Evolutionary conservation across 306 rosid species (phyloP).

Genomic region (Corylus americana): DNA sequence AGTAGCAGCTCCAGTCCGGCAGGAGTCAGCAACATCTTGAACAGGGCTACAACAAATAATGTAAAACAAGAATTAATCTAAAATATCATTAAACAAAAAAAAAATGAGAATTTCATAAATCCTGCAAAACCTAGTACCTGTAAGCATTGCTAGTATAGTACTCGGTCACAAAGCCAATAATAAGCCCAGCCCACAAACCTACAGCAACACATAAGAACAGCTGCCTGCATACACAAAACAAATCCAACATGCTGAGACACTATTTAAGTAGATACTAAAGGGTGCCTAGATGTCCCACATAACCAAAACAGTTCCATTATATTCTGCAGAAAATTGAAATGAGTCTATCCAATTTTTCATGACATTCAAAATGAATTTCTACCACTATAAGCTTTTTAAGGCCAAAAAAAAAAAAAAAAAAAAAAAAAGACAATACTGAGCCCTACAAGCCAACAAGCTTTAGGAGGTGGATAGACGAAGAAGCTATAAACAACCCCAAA

Average conservation of each 20-base stretch:
- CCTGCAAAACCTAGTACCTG: conserved; percentile 48
- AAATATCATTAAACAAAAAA: not conserved
- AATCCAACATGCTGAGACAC: conserved; percentile 6
- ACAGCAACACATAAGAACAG: conserved; percentile 84
- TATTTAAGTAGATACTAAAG: not conserved
- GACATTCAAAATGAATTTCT: not conserved
- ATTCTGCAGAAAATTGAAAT: not conserved
- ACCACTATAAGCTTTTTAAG: not conserved
- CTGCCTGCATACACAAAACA: conserved; percentile 64
- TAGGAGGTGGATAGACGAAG: not conserved
- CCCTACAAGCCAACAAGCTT: not conserved
- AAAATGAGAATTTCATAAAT: not conserved
- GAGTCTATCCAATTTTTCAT: no score
- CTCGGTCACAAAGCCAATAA: conserved; percentile 93
- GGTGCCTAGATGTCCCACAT: not conserved
- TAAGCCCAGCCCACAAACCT: conserved; percentile 97
- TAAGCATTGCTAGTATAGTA: conserved; percentile 93
- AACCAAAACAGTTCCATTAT: not conserved
- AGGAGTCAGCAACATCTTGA: conserved; percentile 96
- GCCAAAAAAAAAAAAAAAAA: no score
- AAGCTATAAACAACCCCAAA: no score
- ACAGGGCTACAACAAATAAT: conserved; percentile 67
- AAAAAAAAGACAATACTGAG: not conserved
- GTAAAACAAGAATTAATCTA: conserved; percentile 8
- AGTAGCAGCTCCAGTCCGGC: conserved; percentile 98